These are phyloP conservation scores for Aspergillus sp. DNA, from an alignment of 2,329 filamentous ascomycete genomes.

Conservation along the genomic window DNA sequence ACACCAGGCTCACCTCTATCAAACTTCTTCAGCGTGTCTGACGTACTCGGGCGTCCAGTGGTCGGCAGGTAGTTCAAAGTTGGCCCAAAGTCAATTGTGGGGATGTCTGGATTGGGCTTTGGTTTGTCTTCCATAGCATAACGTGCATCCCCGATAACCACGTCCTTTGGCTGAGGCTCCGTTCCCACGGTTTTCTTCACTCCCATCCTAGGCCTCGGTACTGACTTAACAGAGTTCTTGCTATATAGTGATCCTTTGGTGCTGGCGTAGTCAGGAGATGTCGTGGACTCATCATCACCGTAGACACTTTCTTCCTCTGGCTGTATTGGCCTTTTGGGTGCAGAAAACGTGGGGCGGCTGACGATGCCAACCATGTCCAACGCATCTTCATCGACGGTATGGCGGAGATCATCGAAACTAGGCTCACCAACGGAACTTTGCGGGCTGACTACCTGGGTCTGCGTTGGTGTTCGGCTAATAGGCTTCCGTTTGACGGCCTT, in stretches of 20 bases:
- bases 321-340: conserved; percentile 24
- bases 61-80: conserved; percentile 68
- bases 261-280: conserved; percentile 77
- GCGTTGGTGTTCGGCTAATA: conserved; percentile 42
- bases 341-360: conserved; percentile 25
- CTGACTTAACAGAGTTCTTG: conserved; percentile 39
- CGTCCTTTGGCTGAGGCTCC: conserved; percentile 41
- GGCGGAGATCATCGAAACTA: conserved; percentile 42
- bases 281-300: conserved; percentile 61
- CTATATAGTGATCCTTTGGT: conserved; percentile 56
- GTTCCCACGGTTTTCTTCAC: conserved; percentile 75
- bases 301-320: conserved; percentile 50
- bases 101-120: conserved; percentile 58
- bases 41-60: conserved; percentile 56
- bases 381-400: conserved; percentile 50
- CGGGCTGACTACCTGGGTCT: conserved; percentile 16
- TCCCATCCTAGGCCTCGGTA: conserved; percentile 69
- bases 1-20: conserved; percentile 32
- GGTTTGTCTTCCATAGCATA: conserved; percentile 38
- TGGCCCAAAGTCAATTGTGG: conserved; percentile 80
- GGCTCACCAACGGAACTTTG: conserved; percentile 32
- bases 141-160: conserved; percentile 49
- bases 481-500: conserved; percentile 54
- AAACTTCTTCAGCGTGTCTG: conserved; percentile 49
- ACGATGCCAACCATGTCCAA: conserved; percentile 49